Evolutionary conservation across 768 basidiomycete genomes (phyloP), one percentile per base, ranked within the genome.

Genomic region (Tulasnella sp.): DNA sequence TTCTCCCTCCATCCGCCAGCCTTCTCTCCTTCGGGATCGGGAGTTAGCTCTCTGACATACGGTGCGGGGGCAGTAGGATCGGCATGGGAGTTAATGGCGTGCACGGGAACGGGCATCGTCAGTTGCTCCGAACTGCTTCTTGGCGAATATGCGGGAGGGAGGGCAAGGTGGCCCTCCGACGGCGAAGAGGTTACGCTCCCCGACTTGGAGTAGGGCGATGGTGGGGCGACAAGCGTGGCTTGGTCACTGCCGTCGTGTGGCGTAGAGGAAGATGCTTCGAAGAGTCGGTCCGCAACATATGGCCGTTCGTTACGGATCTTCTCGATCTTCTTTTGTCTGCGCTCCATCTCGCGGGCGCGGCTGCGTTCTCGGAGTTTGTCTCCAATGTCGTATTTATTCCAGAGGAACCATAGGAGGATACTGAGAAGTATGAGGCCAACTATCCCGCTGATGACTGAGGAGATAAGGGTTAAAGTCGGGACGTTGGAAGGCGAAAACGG

Each of bases 1-100:
- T 67, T 67, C 61, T 67, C 61, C 61, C 61, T 67, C 61, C 61
- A 67, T 15, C 61, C 61, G 32, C 61, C 61, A 32, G 61, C 61
- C 61, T 11, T 67, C 61, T 67, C 61, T 26, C 61, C 61, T 11
- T 67, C 61, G 1, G 61, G 61, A 67, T 67, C 61, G 10, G 61
- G 61, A 11, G 61, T 67, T 6, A 67, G 26, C 32, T 67, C 61
- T 15, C 61, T 26, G 13, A 29, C 32, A 13, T 67, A 67, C 15
- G 61, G 61, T 1, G 32, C 61, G 32, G 61, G 61, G 6, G 61
- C 61, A 16, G 15, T n/a, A 1, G 26, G 61, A 67, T 67, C 26
- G 9, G 32, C 26, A 32, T 67, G 61, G 11, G 61, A 67, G 13
- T 67, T n/a, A n/a, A n/a, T 32, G 26, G 32, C 32, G 29, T 67